Base-by-base conservation (phyloP, 2,329 filamentous ascomycete genomes). In the Penicillium sp. region DNA sequence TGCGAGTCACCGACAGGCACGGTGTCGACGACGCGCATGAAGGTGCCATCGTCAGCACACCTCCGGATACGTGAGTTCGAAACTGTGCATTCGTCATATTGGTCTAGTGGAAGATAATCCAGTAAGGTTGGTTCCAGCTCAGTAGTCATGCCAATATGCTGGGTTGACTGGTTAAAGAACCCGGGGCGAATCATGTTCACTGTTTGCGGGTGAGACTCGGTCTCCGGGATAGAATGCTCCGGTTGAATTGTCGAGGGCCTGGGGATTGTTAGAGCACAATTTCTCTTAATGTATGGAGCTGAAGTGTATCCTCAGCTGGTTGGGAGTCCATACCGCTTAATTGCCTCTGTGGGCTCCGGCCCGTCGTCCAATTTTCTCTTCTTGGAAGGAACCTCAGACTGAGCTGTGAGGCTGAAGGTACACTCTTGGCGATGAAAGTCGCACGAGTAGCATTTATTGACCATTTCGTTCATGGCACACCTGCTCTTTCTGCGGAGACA, bases 351-450 rank as follows among this genome's bases (percentile, higher is more conserved):
- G 16, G 37, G 28, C 8, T 50, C 62, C 53, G 67, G 66, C 17
- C 69, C 70, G 36, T 73, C 70, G 36, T 73, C 72, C 36, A 76
- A 61, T 60, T 76, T 77, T 45, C 75, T 67, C 60, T 77, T 77
- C 61, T 74, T 75, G 16, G 70, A 53, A 14, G 37, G 49, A 16
- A 65, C 62, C 10, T 67, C 67, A 10, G 50, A 60, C 53, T 43
- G 58, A 41, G 60, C 63, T 31, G 67, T 62, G 8, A 75, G 62
- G 26, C 65, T 72, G 55, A 76, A 77, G 8, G 74, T 77, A 60
- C 74, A 77, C 28, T 77, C 74, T 64, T 77, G 75, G 40, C 73
- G 73, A 58, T 76, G 74, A 37, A 76, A 77, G 50, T 77, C 73
- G 55, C 75, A 77, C 42, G 74, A 76, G 53, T 75, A 76, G 59